Base-by-base conservation (phyloP, 2,329 filamentous ascomycete species). In the Nigrospora oryzae region DNA sequence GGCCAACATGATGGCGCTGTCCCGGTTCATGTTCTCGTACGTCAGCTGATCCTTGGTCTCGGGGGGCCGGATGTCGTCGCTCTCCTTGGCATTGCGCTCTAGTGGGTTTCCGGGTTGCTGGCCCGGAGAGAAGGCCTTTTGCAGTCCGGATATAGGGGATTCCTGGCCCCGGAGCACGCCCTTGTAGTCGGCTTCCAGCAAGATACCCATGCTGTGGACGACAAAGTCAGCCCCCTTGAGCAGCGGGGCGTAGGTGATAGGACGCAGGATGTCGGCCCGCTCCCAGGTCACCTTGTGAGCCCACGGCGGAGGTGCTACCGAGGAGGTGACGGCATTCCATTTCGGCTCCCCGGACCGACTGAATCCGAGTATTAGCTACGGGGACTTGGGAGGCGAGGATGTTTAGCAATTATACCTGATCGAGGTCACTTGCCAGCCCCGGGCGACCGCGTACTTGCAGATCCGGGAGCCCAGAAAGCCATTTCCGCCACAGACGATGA, bases 121-220 rank as follows among this genome's bases (percentile, higher is more conserved):
- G 2, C 76, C 74, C 1, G 79, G 63, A 42, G 82, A 81, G 63
- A 97, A 95, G 23, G 89, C 88, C 56, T 84, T 83, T 50, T 79
- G 78, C 13, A 98, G 70, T 1, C 89, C 91, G 7, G 80, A 67
- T 43, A 95, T 66, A n/a, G 89, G 81, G 0, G 86, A 89, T 57
- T 95, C 90, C 48, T 79, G 81, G 42, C 93, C 93, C 16, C 81
- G 84, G 23, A 98, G 63, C 14, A 95, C 84, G 54, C 86, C 86
- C 68, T 98, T 98, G 79, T 98, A 98, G 71, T 98, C 93, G 41
- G 90, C 89, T 70, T 98, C 93, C 11, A 98, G 79, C 15, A 98
- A 75, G 56, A 98, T 96, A 11, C 93, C 93, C 84, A 97, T 90
- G 58, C 78, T 89, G 73, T 98, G 93, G 39, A 98, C 84, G 23